These are phyloP conservation scores for Phytopythium delawarense DNA, from an alignment of 352 stramenopile species.

Conservation along the genomic window DNA sequence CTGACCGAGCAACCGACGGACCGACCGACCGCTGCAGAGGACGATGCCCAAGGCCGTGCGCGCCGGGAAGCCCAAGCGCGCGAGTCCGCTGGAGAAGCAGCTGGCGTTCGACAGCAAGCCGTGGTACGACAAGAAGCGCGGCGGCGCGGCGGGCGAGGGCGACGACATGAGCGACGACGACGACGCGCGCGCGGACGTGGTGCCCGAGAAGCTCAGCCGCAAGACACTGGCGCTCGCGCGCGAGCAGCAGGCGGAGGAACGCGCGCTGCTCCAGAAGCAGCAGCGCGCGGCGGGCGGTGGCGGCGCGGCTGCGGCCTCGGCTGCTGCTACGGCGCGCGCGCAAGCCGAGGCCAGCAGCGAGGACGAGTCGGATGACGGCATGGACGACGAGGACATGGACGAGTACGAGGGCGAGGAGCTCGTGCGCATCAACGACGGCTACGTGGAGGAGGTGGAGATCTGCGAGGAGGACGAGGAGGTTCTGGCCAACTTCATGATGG, in stretches of 20 bases:
- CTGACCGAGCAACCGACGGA: too few relatives aligned
- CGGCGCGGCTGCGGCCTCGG: too few relatives aligned
- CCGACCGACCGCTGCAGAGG: background rate
- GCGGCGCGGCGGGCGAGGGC: constrained; percentile 26
- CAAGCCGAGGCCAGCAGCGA: constrained; percentile 58
- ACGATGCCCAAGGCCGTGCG: constrained; percentile 61
- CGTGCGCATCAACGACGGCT: constrained; percentile 88
- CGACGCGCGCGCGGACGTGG: constrained; percentile 55
- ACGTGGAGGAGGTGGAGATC: constrained; percentile 89
- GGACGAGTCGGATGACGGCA: constrained; percentile 59
- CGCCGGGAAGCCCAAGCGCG: constrained; percentile 77
- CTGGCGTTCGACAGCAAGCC: constrained; percentile 83
- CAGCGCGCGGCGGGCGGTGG: background rate
- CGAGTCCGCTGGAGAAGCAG: constrained; percentile 85
- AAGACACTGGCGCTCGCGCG: constrained; percentile 75
- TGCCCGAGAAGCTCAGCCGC: constrained; percentile 78
- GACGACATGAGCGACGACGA: constrained; percentile 42
- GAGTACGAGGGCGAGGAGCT: constrained; percentile 89
- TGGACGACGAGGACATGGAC: constrained; percentile 84
- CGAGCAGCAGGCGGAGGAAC: constrained; percentile 78
- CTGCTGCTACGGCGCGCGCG: too few relatives aligned
- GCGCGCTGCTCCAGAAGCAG: constrained; percentile 40
- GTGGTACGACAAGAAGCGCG: constrained; percentile 64
- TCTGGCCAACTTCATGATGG: constrained; percentile 86
- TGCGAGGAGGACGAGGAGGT: constrained; percentile 85